Conservation (phyloP, 805 yeast genomes). For the Brettanomyces custersianus region DNA sequence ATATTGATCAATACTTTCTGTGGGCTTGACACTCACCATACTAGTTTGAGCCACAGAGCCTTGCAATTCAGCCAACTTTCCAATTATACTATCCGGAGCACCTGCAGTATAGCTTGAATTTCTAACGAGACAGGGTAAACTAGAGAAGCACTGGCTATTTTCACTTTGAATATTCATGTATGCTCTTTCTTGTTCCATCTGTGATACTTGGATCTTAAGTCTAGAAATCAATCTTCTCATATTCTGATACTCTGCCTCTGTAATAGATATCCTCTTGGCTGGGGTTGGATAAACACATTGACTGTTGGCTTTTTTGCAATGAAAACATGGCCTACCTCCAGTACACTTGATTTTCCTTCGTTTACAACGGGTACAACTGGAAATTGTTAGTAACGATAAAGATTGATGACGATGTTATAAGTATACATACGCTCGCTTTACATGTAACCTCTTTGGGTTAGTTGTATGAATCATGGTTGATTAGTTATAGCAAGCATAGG, state of each 20-base stretch:
- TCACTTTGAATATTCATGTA: not conserved
- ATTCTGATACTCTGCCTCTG: conserved; percentile 13
- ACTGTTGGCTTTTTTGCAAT: conserved; percentile 7
- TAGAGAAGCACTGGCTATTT: too few species aligned
- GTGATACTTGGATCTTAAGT: conserved; percentile 8
- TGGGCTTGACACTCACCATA: not conserved
- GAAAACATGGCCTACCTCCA: conserved; percentile 17
- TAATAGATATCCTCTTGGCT: conserved; percentile 15
- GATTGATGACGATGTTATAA: not conserved
- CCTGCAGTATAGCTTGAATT: conserved; percentile 4
- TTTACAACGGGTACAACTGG: conserved; percentile 14
- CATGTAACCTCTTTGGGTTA: too few species aligned
- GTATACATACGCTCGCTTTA: not conserved
- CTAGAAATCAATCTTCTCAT: conserved; percentile 10
- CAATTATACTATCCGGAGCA: conserved; percentile 10
- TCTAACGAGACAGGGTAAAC: too few species aligned
- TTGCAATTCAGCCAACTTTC: conserved; percentile 9
- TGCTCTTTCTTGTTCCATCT: not conserved
- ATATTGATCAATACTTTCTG: conserved; percentile 1
- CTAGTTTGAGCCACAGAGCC: not conserved
- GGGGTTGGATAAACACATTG: conserved; percentile 16
- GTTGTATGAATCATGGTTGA: too few species aligned
- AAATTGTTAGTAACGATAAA: not conserved
- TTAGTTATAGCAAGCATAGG: too few species aligned
- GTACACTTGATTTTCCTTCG: conserved; percentile 16